Conservation (phyloP, 805 yeast genomes). For the Scheffersomyces coipomensis region DNA sequence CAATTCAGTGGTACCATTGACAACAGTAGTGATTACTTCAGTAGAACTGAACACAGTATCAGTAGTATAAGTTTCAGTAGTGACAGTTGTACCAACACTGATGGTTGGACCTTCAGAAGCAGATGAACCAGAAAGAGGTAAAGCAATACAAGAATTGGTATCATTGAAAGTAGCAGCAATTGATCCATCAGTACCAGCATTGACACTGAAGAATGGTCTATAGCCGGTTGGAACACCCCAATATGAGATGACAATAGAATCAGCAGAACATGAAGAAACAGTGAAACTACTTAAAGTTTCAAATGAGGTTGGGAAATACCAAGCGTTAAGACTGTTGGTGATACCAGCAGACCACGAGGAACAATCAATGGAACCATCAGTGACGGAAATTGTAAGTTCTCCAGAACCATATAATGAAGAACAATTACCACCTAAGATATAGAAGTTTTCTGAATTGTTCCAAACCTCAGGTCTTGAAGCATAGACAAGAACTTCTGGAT, state of each 20-base stretch:
- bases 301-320: too few relatives aligned
- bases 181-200: neutral
- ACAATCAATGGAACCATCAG: slow-evolving; percentile 4
- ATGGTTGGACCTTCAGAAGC: neutral
- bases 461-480: neutral
- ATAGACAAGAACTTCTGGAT: neutral
- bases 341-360: neutral
- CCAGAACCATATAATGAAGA: neutral
- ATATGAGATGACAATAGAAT: neutral
- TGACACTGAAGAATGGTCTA: neutral
- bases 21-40: neutral
- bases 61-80: neutral
- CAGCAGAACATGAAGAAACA: neutral
- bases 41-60: neutral
- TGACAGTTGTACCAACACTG: neutral
- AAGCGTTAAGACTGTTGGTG: neutral
- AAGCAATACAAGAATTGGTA: neutral
- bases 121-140: neutral
- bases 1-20: neutral
- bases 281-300: neutral
- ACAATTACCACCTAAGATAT: neutral
- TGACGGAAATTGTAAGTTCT: slow-evolving; percentile 1
- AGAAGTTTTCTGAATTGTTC: neutral
- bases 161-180: neutral
- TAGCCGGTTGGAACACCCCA: neutral